Evolutionary conservation across 306 rosid genomes (phyloP).

Genomic region (Calophaca sinica): DNA sequence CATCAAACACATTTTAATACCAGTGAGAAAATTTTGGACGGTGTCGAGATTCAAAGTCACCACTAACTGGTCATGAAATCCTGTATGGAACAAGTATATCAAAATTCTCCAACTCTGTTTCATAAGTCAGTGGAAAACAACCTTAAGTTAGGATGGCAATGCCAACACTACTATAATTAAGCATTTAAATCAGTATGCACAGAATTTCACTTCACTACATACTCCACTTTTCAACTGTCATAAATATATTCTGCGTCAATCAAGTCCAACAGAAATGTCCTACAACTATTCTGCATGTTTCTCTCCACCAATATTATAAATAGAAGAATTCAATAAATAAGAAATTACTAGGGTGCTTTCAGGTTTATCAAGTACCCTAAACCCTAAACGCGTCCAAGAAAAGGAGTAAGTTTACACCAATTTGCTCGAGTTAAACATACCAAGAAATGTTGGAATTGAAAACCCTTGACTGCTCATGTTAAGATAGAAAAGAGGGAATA

Average conservation of each 20-base stretch:
- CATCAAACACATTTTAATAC: too few species aligned
- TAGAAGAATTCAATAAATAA: background rate
- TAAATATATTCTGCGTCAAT: background rate
- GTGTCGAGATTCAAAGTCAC: too few species aligned
- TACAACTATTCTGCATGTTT: conserved; percentile 12
- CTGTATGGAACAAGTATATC: too few species aligned
- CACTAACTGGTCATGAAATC: too few species aligned
- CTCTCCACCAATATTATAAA: conserved; percentile 32
- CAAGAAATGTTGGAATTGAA: background rate
- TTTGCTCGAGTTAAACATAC: conserved; percentile 32
- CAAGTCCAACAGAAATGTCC: conserved; percentile 23
- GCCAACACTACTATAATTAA: background rate
- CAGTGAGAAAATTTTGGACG: background rate
- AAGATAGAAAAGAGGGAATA: background rate
- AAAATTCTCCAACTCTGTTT: conserved; percentile 5
- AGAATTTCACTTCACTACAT: background rate
- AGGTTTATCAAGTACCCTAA: background rate
- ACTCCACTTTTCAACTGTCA: conserved; percentile 10
- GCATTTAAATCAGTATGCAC: conserved; percentile 13
- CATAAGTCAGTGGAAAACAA: conserved; percentile 24
- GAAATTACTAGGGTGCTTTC: background rate
- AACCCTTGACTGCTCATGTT: conserved; percentile 12
- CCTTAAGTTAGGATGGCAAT: conserved; percentile 5
- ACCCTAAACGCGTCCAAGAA: conserved; percentile 1
- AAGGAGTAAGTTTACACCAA: background rate